A percentile compares a stretch with the other conserved stretches of the same genome.
Evolutionary conservation across 148 eudicot species (phyloP).

Genomic region (Limonium bicolor): DNA sequence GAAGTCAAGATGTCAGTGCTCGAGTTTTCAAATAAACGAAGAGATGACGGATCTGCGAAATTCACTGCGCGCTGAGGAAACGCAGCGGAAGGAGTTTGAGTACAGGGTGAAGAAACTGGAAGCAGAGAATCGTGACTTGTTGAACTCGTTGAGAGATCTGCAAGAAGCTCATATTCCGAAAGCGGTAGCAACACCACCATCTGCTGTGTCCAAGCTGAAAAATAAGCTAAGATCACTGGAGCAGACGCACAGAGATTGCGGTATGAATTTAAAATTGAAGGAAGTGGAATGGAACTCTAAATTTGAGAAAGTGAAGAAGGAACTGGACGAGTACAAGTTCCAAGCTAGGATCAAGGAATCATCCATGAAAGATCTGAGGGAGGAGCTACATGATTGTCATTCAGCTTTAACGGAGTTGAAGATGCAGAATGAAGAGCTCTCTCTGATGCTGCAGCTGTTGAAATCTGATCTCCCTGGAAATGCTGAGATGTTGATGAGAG

Average conservation of each 20-base stretch:
- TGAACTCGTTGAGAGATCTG: conserved; percentile 40
- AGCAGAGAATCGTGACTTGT: conserved; percentile 48
- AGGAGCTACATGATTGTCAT: conserved; percentile 31
- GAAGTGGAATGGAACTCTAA: conserved; percentile 53
- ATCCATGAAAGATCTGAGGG: conserved; percentile 29
- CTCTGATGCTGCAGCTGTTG: conserved; percentile 20
- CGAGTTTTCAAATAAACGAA: conserved; percentile 24
- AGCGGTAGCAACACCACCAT: conserved; percentile 31
- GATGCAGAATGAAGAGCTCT: conserved; percentile 54
- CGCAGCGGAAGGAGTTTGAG: conserved; percentile 43
- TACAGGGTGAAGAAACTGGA: conserved; percentile 41
- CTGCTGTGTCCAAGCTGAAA: conserved; percentile 46
- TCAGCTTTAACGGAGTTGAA: conserved; percentile 29
- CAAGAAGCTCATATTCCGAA: conserved; percentile 73
- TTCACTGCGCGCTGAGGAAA: conserved; percentile 43
- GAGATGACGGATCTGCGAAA: conserved; percentile 38
- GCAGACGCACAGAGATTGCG: conserved; percentile 51
- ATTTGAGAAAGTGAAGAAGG: conserved; percentile 22
- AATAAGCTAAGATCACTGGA: conserved; percentile 57
- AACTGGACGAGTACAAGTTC: conserved; percentile 21
- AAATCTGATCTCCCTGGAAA: conserved; percentile 24
- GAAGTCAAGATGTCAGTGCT: conserved; percentile 19
- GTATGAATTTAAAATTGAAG: conserved; percentile 27
- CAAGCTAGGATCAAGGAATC: conserved; percentile 27
- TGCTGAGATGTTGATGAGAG: conserved; percentile 5